Base-by-base conservation (phyloP, 805 yeast species). In the Diddensiella transvaalensis region DNA sequence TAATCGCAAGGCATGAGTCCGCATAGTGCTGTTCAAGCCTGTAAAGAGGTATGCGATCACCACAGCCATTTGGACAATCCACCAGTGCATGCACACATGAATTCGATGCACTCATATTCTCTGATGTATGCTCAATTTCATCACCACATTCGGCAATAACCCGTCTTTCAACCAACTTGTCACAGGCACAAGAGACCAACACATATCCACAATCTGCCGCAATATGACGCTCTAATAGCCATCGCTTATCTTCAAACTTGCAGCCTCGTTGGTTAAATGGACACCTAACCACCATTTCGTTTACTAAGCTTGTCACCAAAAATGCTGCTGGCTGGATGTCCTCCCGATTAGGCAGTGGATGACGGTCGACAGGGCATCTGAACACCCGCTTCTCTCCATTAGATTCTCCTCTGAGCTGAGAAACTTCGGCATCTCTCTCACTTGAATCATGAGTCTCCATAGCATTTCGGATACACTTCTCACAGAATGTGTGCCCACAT, bases 401-500 rank as follows among this genome's bases (percentile, higher is more conserved):
- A n/a, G 23, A 43, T 15, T 15, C 11, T n/a, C 45, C 22, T n/a
- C 32, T 11, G 8, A 11, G 32, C 22, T 13, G 23, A 11, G 10
- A 10, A 18, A 29, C 13, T 10, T 11, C 11, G 23, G 47, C 38
- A 55, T 3, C 37, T 32, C 17, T 19, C 24, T 43, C 24, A 41
- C 13, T 33, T 41, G 46, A 26, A 45, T 47, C 21, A 56, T 45
- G 33, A 11, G 54, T 47, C 3, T 54, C 52, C 15, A 57, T 45
- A 4, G 64, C 64, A 13, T 54, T 48, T 22, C 39, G 42, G 3
- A 82, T 66, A 57, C 88, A 82, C 8, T 65, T 68, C 47, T 70
- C 69, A 62, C 89, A 83, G 56, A 82, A 83, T 0, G 85, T 79
- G 59, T 83, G 88, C 1, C 85, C 85, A 64, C 89, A 83, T 1